Evolutionary conservation across 2,329 filamentous ascomycete species (phyloP).

Genomic region (Exophiala calicioides): DNA sequence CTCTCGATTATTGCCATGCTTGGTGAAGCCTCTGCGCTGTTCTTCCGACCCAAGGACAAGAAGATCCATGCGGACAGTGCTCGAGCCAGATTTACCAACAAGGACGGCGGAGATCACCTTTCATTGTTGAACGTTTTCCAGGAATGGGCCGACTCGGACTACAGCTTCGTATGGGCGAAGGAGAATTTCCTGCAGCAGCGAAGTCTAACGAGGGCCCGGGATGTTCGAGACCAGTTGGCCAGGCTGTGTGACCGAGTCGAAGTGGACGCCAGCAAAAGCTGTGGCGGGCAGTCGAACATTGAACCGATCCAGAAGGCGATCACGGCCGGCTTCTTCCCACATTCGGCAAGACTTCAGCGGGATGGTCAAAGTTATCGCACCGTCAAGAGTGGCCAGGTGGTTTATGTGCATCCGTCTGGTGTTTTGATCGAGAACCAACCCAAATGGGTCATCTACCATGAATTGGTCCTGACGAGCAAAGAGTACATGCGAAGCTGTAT

Average conservation of each 20-base stretch:
- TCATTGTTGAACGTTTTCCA: conserved; percentile 92
- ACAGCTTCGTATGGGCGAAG: conserved; percentile 79
- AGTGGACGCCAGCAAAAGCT: conserved; percentile 66
- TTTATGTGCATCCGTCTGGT: conserved; percentile 87
- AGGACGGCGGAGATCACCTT: conserved; percentile 86
- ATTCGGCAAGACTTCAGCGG: conserved; percentile 79
- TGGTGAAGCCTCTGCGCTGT: conserved; percentile 81
- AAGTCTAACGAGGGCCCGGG: conserved; percentile 81
- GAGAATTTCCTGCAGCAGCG: conserved; percentile 95
- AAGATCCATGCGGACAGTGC: conserved; percentile 94
- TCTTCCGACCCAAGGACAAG: conserved; percentile 95
- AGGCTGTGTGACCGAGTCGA: conserved; percentile 94
- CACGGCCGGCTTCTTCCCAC: conserved; percentile 90
- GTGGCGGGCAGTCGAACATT: conserved; percentile 64
- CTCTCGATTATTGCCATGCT: conserved; percentile 94
- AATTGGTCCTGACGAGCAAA: conserved; percentile 77
- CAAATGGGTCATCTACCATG: conserved; percentile 84
- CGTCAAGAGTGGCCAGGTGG: conserved; percentile 83
- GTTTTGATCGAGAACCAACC: conserved; percentile 71
- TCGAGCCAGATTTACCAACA: conserved; percentile 81
- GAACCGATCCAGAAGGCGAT: conserved; percentile 83
- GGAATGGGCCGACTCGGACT: conserved; percentile 92
- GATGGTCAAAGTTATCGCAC: conserved; percentile 87
- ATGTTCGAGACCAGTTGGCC: conserved; percentile 87
- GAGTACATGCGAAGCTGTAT: conserved; percentile 91